Base-by-base conservation (phyloP, 2,329 filamentous ascomycete genomes). In the Shiraia sp. region DNA sequence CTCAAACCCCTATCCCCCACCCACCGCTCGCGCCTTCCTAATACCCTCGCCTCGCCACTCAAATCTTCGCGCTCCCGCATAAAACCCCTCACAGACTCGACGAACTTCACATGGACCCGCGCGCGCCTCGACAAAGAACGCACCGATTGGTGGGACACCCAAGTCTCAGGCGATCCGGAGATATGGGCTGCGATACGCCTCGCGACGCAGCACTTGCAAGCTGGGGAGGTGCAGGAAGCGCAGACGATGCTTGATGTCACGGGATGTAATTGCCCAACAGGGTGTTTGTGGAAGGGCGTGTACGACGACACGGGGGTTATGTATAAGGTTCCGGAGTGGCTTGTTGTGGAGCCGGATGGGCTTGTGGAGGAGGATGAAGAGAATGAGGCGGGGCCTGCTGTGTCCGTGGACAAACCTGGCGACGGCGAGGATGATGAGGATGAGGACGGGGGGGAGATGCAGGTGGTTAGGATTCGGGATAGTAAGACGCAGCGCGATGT, bases 131-230 rank as follows among this genome's bases (percentile, higher is more conserved):
- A 83, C 44, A 77, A 77, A 23, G 88, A 96, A 71, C 81, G 92
- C 34, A 73, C 72, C 34, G 90, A 90, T 48, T 96, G 95, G 75
- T 97, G 95, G 69, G 90, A 96, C 47, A 96, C 91, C 1, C 77
- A 90, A 32, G 88, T 95, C 12, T 87, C 86, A 0, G 90, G 90
- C 2, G 79, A 82, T 3, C 61, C 78, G 4, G 88, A 96, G 68
- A 79, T 93, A 17, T 97, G 92, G 92, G 82, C 82, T 55, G 85
- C 88, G 0, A 69, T 96, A 10, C 79, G 79, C 32, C 74, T 82
- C 1, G 86, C 85, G 0, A 76, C 90, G 13, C 80, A 87, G 47
- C 73, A 88, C 6, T 66, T 96, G 47, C 86, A 86, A 72, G 56
- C 63, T 0, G 76, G 72, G 0, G 63, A 73, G 22, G 53, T 75